Conservation (phyloP, 345 rosid genomes). For the Ailanthus altissimus region DNA sequence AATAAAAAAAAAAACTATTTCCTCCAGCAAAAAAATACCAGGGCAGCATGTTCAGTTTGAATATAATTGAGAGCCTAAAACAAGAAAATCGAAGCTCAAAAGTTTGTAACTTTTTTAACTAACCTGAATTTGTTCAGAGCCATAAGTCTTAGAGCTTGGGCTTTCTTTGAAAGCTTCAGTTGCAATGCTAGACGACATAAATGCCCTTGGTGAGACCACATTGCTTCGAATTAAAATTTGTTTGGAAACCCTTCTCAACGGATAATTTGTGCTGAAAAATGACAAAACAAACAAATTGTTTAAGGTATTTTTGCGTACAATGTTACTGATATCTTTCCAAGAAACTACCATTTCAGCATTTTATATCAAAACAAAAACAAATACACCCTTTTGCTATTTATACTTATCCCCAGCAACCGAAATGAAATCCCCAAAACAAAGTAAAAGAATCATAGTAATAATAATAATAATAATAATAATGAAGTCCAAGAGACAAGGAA, state of each 20-base stretch:
- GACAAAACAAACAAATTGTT: background rate
- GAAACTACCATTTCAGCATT: background rate
- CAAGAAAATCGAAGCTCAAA: background rate
- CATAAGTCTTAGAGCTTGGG: conserved; percentile 57
- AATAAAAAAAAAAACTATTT: conserved; percentile 3
- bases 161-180: conserved; percentile 62
- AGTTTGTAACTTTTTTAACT: background rate
- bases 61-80: background rate
- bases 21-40: background rate
- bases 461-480: background rate
- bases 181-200: conserved; percentile 59
- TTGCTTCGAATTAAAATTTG: conserved; percentile 33
- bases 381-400: background rate
- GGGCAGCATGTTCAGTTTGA: background rate
- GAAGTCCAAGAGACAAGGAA: conserved; percentile 5
- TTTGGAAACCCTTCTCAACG: conserved; percentile 32
- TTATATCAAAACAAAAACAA: background rate
- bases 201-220: conserved; percentile 50
- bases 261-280: conserved; percentile 51
- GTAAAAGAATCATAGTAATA: background rate
- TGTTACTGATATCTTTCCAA: no score
- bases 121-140: conserved; percentile 94
- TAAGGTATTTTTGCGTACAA: background rate
- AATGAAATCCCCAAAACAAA: conserved; percentile 17
- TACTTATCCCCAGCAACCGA: conserved; percentile 9